Percentiles rank a stretch among this genome's conserved stretches.
These are phyloP conservation scores for Forsythia viridissima DNA, from an alignment of 257 asterid genomes.

Conservation along the genomic window DNA sequence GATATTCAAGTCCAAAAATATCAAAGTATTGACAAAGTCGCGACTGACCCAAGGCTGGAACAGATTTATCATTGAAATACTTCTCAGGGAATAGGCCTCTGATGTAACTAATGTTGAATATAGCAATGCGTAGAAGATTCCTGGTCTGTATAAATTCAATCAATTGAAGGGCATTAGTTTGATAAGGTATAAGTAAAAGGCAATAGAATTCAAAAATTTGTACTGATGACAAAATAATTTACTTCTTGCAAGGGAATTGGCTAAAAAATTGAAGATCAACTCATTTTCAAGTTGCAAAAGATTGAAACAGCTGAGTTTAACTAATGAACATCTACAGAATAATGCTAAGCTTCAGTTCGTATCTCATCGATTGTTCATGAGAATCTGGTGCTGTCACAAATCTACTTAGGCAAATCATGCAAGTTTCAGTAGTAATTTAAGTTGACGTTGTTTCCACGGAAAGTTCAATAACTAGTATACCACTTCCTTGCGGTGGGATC, in stretches of 20 bases:
- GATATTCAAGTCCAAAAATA: not conserved
- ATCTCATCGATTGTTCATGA: not conserved
- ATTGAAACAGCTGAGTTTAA: conserved; percentile 8
- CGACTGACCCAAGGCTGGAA: conserved; percentile 58
- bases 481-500: too few relatives aligned
- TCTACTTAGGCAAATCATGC: not conserved
- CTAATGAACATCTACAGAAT: not conserved
- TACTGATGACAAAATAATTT: not conserved
- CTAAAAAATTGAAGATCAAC: conserved; percentile 19
- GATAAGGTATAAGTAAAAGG: not conserved
- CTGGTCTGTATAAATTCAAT: conserved; percentile 60
- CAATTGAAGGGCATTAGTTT: not conserved
- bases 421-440: not conserved
- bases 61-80: conserved; percentile 84
- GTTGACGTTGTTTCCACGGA: not conserved
- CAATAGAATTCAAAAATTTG: not conserved
- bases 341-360: not conserved
- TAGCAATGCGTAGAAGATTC: conserved; percentile 89
- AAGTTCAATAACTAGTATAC: not conserved
- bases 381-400: not conserved
- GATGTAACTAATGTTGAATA: conserved; percentile 90
- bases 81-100: conserved; percentile 95
- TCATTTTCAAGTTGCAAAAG: conserved; percentile 8
- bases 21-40: not conserved
- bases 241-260: not conserved